These are phyloP conservation scores for Sphaerulina vaccinii DNA, from an alignment of 2,329 filamentous ascomycete species.

Conservation along the genomic window DNA sequence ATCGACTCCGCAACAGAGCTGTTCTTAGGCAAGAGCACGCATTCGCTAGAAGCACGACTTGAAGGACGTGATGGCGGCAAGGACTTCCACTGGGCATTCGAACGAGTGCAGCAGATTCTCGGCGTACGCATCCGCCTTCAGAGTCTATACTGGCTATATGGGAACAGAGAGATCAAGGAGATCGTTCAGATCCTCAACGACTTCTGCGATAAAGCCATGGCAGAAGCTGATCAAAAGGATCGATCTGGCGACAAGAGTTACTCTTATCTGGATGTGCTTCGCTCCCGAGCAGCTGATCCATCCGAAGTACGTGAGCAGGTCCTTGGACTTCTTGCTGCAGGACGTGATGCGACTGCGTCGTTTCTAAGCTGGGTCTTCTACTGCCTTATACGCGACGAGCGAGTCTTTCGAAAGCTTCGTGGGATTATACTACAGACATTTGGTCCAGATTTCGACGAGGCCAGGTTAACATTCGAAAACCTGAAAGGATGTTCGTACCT, in stretches of 20 bases:
- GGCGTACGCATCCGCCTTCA: slow-evolving; percentile 22
- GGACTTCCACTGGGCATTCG: slow-evolving; percentile 17
- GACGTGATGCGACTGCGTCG: slow-evolving; percentile 52
- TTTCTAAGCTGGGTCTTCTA: slow-evolving; percentile 47
- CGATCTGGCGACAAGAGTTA: slow-evolving; percentile 5
- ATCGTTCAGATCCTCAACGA: slow-evolving; percentile 10
- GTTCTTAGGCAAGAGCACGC: slow-evolving; percentile 38
- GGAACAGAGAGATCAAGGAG: slow-evolving; percentile 11
- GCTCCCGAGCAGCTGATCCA: slow-evolving; percentile 45
- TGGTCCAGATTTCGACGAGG: slow-evolving; percentile 39
- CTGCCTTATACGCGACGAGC: slow-evolving; percentile 49
- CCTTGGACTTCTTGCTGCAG: slow-evolving; percentile 51
- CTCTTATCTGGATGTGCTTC: slow-evolving; percentile 42
- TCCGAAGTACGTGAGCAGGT: slow-evolving; percentile 47
- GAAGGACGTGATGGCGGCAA: slow-evolving; percentile 5
- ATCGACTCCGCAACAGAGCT: slow-evolving; percentile 67
- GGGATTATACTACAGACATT: slow-evolving; percentile 49
- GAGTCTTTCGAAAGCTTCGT: slow-evolving; percentile 49
- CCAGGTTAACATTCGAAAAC: slow-evolving; percentile 51
- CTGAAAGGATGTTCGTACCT: slow-evolving; percentile 62
- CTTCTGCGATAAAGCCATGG: slow-evolving; percentile 17
- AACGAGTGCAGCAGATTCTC: slow-evolving; percentile 6
- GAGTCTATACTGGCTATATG: slow-evolving; percentile 41
- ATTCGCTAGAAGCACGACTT: slow-evolving; percentile 21
- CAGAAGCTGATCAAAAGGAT: slow-evolving; percentile 4